Conservation (phyloP, 352 stramenopile genomes). For the Phytophthora hibernalis region DNA sequence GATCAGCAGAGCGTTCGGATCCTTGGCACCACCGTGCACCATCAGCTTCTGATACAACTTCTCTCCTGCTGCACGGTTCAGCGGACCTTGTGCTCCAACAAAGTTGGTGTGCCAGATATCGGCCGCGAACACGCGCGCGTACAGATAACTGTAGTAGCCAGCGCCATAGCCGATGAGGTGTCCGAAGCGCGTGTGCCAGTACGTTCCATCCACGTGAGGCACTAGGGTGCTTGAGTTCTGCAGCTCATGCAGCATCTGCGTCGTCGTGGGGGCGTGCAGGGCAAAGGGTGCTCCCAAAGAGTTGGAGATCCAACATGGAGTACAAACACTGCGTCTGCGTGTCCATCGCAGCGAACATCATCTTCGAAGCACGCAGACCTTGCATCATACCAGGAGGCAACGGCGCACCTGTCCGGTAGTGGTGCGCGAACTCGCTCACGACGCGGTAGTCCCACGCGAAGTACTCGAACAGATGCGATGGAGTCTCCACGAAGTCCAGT, state of each 20-base stretch:
- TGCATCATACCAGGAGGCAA: constrained; percentile 84
- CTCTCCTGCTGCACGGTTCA: constrained; percentile 66
- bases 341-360: constrained; percentile 92
- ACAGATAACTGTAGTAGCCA: constrained; percentile 94
- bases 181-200: constrained; percentile 88
- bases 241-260: constrained; percentile 60
- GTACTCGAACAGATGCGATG: constrained; percentile 98
- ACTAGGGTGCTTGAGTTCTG: constrained; percentile 82
- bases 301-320: constrained; percentile 76
- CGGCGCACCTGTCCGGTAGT: constrained; percentile 82
- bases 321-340: constrained; percentile 88
- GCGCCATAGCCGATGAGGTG: constrained; percentile 92
- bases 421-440: constrained; percentile 82
- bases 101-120: constrained; percentile 90
- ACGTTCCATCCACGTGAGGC: constrained; percentile 79
- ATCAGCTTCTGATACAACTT: constrained; percentile 79
- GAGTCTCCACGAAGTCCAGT: constrained; percentile 96
- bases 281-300: constrained; percentile 74
- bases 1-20: constrained; percentile 84
- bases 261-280: constrained; percentile 55
- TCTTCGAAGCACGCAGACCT: constrained; percentile 77
- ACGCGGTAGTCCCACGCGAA: constrained; percentile 94
- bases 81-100: constrained; percentile 50
- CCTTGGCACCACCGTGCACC: constrained; percentile 86
- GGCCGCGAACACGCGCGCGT: constrained; percentile 90